phyloP scores from a whole-genome alignment of 192 early-diverging fungal species.

The Podila minutissima region DNA sequence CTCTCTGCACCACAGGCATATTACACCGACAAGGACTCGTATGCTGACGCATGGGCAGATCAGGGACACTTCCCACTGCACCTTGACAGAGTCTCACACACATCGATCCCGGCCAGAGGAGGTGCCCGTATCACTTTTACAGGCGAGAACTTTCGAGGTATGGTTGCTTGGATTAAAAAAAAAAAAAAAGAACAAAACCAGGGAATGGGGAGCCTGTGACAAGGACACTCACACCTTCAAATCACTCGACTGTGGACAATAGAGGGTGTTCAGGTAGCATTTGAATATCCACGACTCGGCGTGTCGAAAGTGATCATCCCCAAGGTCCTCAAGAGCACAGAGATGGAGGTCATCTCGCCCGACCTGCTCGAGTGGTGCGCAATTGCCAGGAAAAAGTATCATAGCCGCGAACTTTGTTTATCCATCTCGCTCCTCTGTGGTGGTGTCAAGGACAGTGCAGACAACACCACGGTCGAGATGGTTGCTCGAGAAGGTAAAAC shows the following conservation, averaged over 20 bases:
- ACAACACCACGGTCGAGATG: conserved; percentile 23
- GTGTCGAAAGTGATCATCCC: conserved; percentile 19
- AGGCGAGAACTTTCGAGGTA: conserved; percentile 43
- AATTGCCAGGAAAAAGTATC: background rate
- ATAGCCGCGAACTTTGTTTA: conserved; percentile 6
- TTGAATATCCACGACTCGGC: conserved; percentile 21
- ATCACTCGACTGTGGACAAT: background rate
- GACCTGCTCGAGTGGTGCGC: conserved; percentile 38
- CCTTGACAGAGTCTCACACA: conserved; percentile 10
- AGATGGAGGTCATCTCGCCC: conserved; percentile 26
- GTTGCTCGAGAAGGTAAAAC: conserved; percentile 33
- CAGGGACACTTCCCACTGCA: conserved; percentile 37
- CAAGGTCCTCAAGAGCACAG: conserved; percentile 25
- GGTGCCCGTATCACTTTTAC: conserved; percentile 14
- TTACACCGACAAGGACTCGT: background rate
- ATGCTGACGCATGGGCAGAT: conserved; percentile 37
- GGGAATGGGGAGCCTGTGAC: background rate
- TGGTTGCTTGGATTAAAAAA: background rate
- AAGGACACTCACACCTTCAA: too few species aligned
- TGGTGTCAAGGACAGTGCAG: conserved; percentile 14
- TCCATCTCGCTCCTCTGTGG: conserved; percentile 27
- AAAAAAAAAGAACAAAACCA: background rate
- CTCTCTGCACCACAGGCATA: background rate
- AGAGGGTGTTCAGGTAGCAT: conserved; percentile 36
- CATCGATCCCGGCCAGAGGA: conserved; percentile 17